Conservation (phyloP, 1,284 basidiomycete genomes). For the Ustilago shanxiensis region DNA sequence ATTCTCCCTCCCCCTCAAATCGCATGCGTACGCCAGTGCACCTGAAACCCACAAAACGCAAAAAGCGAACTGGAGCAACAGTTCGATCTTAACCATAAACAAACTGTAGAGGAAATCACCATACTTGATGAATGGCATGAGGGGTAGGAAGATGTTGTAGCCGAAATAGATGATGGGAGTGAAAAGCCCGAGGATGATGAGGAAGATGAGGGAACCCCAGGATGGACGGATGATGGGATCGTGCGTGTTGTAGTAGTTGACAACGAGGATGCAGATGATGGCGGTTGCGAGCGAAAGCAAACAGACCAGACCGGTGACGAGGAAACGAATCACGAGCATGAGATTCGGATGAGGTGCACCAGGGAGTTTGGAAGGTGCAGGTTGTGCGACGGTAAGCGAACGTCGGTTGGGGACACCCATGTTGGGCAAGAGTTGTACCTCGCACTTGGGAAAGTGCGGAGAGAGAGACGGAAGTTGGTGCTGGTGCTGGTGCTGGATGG, state of each 20-base stretch:
- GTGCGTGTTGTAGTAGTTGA: conserved; percentile 70
- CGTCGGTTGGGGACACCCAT: conserved; percentile 66
- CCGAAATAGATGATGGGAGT: conserved; percentile 70
- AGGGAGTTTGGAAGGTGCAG: conserved; percentile 34
- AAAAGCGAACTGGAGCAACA: conserved; percentile 68
- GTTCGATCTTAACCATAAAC: conserved; percentile 69
- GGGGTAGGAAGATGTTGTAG: conserved; percentile 69
- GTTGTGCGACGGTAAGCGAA: conserved; percentile 56
- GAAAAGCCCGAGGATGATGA: conserved; percentile 69
- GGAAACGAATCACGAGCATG: conserved; percentile 63
- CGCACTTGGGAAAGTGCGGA: too few relatives aligned
- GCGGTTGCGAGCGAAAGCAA: conserved; percentile 61
- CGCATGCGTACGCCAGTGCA: conserved; percentile 68
- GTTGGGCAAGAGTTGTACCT: neutral
- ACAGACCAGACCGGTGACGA: conserved; percentile 65
- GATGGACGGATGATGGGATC: conserved; percentile 70
- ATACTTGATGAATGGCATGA: conserved; percentile 66
- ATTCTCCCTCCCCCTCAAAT: conserved; percentile 69
- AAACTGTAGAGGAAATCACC: conserved; percentile 67
- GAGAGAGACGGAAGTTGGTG: neutral
- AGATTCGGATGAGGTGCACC: conserved; percentile 63
- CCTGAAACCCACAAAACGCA: conserved; percentile 70
- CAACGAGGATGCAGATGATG: conserved; percentile 66
- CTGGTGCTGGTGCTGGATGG: neutral
- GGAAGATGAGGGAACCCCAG: conserved; percentile 71